phyloP scores from a whole-genome alignment of 176 grass and related monocot genomes.

The Urochloa ruziziensis region DNA sequence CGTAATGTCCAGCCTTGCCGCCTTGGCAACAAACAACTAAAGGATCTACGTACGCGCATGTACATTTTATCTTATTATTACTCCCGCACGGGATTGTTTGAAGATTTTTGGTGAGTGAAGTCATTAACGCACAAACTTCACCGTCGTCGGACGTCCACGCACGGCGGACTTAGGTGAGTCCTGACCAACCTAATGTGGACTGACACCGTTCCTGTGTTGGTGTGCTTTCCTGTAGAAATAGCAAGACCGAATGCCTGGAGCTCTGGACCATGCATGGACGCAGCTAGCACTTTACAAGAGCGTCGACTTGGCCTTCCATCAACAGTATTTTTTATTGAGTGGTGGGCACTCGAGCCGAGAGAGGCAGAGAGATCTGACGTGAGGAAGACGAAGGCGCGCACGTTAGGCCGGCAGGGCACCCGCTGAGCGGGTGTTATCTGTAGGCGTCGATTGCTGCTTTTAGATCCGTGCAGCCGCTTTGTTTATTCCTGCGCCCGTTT shows the following conservation, averaged over 20 bases:
- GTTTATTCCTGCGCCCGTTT: no score
- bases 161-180: neutral
- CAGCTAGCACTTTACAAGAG: neutral
- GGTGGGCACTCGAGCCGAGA: neutral
- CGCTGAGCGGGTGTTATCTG: no score
- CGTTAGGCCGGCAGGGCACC: neutral
- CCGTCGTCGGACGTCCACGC: no score
- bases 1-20: no score
- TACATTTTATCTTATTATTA: no score
- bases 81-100: no score
- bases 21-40: no score
- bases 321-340: neutral
- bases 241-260: neutral
- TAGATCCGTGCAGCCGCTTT: no score
- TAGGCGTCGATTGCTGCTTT: no score
- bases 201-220: neutral
- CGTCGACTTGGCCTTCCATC: neutral
- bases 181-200: neutral
- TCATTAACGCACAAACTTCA: no score
- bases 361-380: slow-evolving; percentile 8
- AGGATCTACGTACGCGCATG: no score
- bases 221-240: neutral
- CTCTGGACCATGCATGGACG: neutral
- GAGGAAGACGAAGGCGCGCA: slow-evolving; percentile 36
- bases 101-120: no score